Percentiles rank a stretch among this genome's conserved stretches.
phyloP scores from a whole-genome alignment of 768 basidiomycete species.

The Amanita thiersii region DNA sequence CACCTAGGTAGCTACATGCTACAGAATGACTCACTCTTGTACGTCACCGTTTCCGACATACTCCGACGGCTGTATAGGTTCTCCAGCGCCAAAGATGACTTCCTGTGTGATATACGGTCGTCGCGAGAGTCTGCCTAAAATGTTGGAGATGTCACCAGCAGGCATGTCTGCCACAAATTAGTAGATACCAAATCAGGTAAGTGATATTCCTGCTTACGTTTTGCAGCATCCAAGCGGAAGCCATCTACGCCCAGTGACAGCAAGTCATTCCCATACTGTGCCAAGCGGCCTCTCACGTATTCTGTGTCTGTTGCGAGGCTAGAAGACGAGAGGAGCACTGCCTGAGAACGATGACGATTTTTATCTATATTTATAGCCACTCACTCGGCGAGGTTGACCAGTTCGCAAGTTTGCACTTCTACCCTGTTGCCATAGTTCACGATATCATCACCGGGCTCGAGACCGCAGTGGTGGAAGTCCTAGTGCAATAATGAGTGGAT shows the following conservation, averaged over 20 bases:
- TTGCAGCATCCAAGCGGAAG: slow-evolving; percentile 55
- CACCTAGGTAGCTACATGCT: neutral
- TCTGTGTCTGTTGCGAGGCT: slow-evolving; percentile 58
- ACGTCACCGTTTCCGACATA: slow-evolving; percentile 53
- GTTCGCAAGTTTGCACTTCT: slow-evolving; percentile 53
- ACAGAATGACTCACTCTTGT: slow-evolving; percentile 41
- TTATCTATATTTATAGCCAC: slow-evolving; percentile 11
- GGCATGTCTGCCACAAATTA: slow-evolving; percentile 38
- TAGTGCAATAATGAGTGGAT: neutral
- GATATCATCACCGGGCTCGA: slow-evolving; percentile 43
- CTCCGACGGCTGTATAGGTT: slow-evolving; percentile 47
- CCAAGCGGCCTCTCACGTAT: slow-evolving; percentile 47
- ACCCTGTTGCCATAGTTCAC: slow-evolving; percentile 42
- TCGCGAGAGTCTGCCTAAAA: slow-evolving; percentile 31
- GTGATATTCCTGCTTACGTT: slow-evolving; percentile 31
- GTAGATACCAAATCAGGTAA: neutral
- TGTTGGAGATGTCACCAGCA: slow-evolving; percentile 44
- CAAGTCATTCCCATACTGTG: slow-evolving; percentile 51
- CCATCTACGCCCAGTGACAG: slow-evolving; percentile 57
- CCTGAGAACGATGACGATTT: neutral
- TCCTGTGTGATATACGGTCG: slow-evolving; percentile 60
- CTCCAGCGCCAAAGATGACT: slow-evolving; percentile 41
- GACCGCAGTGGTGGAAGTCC: slow-evolving; percentile 43
- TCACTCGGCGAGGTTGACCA: slow-evolving; percentile 45
- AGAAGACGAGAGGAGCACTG: neutral